Evolutionary conservation across 2,329 filamentous ascomycete genomes (phyloP).

Genomic region (Pyrenophora tritici-repentis): DNA sequence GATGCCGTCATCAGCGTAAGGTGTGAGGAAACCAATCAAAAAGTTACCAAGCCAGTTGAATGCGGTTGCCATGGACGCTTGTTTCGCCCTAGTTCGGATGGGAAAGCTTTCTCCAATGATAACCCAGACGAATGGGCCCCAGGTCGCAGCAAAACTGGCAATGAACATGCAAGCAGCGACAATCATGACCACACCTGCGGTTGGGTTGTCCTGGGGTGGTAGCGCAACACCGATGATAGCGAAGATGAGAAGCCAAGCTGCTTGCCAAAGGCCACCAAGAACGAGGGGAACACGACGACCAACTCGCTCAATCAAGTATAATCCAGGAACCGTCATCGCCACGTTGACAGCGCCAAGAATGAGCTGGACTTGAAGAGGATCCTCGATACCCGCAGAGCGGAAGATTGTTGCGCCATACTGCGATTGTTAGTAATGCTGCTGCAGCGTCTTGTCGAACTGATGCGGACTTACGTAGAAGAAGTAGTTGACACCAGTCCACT

Average conservation of each 20-base stretch:
- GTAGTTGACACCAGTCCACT: constrained; percentile 57
- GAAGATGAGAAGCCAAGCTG: constrained; percentile 68
- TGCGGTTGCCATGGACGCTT: constrained; percentile 40
- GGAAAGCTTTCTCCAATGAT: constrained; percentile 47
- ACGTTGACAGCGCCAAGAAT: constrained; percentile 67
- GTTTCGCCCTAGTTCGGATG: constrained; percentile 42
- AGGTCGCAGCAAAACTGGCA: constrained; percentile 70
- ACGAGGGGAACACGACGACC: constrained; percentile 72
- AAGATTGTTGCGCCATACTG: constrained; percentile 71
- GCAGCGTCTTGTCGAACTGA: not conserved
- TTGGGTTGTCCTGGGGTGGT: constrained; percentile 39
- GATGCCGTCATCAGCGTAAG: constrained; percentile 41
- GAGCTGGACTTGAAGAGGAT: constrained; percentile 58
- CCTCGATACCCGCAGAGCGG: constrained; percentile 65
- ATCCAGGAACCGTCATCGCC: constrained; percentile 66
- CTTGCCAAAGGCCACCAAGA: constrained; percentile 70
- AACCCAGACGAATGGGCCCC: constrained; percentile 62
- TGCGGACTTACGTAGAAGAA: constrained; percentile 48
- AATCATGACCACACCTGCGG: constrained; percentile 70
- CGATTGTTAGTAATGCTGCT: constrained; percentile 45
- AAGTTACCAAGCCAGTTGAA: constrained; percentile 49
- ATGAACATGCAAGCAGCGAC: constrained; percentile 77
- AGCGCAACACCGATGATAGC: constrained; percentile 49
- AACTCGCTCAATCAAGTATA: constrained; percentile 70
- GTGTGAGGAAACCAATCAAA: constrained; percentile 43